phyloP scores from a whole-genome alignment of 441 rosid species.

The Melastoma candidum region DNA sequence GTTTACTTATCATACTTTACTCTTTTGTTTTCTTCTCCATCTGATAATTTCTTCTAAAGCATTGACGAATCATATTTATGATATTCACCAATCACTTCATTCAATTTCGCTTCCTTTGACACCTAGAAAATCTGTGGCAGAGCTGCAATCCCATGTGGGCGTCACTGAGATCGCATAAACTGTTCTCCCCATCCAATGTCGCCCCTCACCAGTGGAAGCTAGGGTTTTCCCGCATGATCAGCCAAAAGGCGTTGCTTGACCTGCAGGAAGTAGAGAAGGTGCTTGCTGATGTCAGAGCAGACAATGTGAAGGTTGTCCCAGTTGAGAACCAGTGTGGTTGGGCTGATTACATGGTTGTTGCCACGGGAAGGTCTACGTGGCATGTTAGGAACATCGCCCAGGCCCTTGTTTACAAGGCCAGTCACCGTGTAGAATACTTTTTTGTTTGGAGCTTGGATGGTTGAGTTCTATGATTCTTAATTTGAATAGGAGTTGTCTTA shows the following conservation, averaged over 20 bases:
- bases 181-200: constrained; percentile 9
- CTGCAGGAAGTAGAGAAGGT: constrained; percentile 69
- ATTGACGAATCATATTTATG: too few species aligned
- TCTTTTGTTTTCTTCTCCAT: too few species aligned
- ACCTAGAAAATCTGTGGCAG: background rate
- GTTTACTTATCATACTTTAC: too few species aligned
- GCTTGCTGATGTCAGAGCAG: constrained; percentile 70
- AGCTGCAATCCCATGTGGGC: constrained; percentile 37
- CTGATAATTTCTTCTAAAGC: too few species aligned
- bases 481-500: constrained; percentile 4
- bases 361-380: constrained; percentile 89
- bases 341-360: constrained; percentile 74
- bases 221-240: constrained; percentile 20
- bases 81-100: too few species aligned
- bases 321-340: constrained; percentile 38
- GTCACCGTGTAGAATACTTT: background rate
- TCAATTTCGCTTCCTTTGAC: too few species aligned
- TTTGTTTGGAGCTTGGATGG: background rate
- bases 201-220: constrained; percentile 31
- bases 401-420: constrained; percentile 52
- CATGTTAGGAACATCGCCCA: constrained; percentile 78
- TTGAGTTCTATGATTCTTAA: background rate
- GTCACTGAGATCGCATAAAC: constrained; percentile 40
- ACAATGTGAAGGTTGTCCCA: constrained; percentile 65
- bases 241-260: constrained; percentile 26